phyloP scores from a whole-genome alignment of 495 filamentous ascomycete genomes.

The Daldinia vernicosa region DNA sequence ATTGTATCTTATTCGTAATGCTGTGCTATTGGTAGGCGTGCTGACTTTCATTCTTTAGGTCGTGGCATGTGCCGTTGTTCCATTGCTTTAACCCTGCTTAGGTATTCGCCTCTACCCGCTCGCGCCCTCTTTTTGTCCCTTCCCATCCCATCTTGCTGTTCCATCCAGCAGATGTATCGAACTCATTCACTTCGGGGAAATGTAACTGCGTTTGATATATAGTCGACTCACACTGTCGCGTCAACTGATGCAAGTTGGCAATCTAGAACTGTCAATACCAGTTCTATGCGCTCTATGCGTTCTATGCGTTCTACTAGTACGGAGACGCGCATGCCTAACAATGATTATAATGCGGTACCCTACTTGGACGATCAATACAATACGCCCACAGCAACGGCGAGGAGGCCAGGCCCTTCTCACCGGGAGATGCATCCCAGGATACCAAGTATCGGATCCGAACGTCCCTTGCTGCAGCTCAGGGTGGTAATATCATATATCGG shows the following conservation, averaged over 20 bases:
- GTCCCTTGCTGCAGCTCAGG: background rate
- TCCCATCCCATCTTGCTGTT: too few species aligned
- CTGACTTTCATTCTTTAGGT: background rate
- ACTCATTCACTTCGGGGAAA: background rate
- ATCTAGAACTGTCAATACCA: too few species aligned
- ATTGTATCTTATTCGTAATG: background rate
- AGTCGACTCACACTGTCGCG: background rate
- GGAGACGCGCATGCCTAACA: background rate
- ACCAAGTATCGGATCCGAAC: constrained; percentile 1
- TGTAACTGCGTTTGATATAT: background rate
- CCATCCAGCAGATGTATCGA: too few species aligned
- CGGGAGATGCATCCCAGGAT: background rate
- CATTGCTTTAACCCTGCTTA: constrained; percentile 1
- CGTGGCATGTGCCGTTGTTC: background rate
- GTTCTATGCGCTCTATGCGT: background rate
- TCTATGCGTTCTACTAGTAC: too few species aligned
- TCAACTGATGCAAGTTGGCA: too few species aligned
- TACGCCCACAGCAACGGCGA: background rate
- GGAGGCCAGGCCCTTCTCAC: background rate
- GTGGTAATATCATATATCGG: constrained; percentile 6
- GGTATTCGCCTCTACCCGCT: background rate
- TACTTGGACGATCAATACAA: background rate
- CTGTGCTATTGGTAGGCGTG: background rate
- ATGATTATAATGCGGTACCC: background rate
- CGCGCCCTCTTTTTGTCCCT: background rate